Base-by-base conservation (phyloP, 2,329 filamentous ascomycete species). In the Rutstroemia sp. region DNA sequence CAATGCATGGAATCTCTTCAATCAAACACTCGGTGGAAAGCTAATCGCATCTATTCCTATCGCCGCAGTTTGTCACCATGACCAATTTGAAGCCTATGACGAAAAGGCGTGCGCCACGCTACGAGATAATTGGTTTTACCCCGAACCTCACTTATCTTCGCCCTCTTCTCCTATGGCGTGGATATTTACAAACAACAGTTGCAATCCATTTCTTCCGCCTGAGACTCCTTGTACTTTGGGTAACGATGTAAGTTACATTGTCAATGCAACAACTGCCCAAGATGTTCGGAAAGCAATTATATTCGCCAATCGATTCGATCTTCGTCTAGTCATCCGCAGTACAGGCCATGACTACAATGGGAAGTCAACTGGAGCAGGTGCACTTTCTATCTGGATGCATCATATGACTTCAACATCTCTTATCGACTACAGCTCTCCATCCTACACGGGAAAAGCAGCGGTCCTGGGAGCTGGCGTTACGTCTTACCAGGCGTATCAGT, bases 311-410 rank as follows among this genome's bases (percentile, higher is more conserved):
- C 57, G 58, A 48, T 54, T 68, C 7, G 72, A 73, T 49, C 65
- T 76, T 41, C 70, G 74, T 1, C 63, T 76, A 1, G 71, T 73
- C 25, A 74, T 83, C 56, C 74, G 77, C 57, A 79, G 80, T 59
- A 81, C 78, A 0, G 79, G 79, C 1, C 79, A 82, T 62, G 78
- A 81, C 46, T 77, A 73, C 57, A 70, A 69, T 17, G 37, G 45
- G 2, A 54, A 54, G 16, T 48, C 51, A 2, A 48, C 51, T 9
- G 45, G 51, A 1, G 37, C 51, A 3, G 45, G 45, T 16, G 45
- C 44, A 3, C 34, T 42, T 16, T 2, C 23, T 2, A 8, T 54
- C 10, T 54, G 51, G 44, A 48, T 12, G n/a, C 37, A 48, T 23
- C n/a, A 48, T 34, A 2, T 42, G 4, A 42, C 4, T 14, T 46